Evolutionary conservation across 192 early-diverging fungal species (phyloP).

Genomic region (Backusella westeae): DNA sequence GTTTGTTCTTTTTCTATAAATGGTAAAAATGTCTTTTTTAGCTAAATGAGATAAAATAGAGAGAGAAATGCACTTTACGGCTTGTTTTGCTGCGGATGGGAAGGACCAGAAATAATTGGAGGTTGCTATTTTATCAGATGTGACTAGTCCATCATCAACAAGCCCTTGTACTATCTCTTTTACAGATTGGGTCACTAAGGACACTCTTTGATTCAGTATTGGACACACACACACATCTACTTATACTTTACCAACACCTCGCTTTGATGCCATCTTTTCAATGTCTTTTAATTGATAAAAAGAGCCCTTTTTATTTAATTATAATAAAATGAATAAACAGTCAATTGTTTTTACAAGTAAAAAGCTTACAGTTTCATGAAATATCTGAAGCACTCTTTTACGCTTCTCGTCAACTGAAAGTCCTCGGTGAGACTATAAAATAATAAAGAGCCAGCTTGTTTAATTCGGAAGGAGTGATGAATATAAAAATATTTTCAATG

Average conservation of each 20-base stretch:
- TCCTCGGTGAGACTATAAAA: conserved; percentile 45
- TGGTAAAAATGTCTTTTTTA: not conserved
- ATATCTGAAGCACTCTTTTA: conserved; percentile 41
- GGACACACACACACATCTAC: not conserved
- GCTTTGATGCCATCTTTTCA: conserved; percentile 81
- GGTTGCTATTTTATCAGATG: conserved; percentile 82
- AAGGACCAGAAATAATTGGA: conserved; percentile 95
- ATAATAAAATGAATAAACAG: not conserved
- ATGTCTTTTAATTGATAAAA: conserved; percentile 83
- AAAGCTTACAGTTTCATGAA: conserved; percentile 48
- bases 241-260: conserved; percentile 68
- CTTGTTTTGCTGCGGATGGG: conserved; percentile 62
- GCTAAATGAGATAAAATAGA: not conserved
- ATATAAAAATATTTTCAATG: not conserved
- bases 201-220: not conserved
- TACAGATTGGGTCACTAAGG: conserved; percentile 67
- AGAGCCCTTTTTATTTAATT: conserved; percentile 37
- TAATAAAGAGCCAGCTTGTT: not conserved
- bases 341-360: too few species aligned
- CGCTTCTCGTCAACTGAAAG: conserved; percentile 53
- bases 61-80: conserved; percentile 23
- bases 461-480: too few species aligned
- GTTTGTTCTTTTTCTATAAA: not conserved
- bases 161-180: conserved; percentile 83
- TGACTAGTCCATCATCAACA: conserved; percentile 79